A percentile compares a stretch with the other conserved stretches of the same genome.
Evolutionary conservation across 1,139 yeast species (phyloP).

Genomic region (Lodderomyces orthopsilosis): DNA sequence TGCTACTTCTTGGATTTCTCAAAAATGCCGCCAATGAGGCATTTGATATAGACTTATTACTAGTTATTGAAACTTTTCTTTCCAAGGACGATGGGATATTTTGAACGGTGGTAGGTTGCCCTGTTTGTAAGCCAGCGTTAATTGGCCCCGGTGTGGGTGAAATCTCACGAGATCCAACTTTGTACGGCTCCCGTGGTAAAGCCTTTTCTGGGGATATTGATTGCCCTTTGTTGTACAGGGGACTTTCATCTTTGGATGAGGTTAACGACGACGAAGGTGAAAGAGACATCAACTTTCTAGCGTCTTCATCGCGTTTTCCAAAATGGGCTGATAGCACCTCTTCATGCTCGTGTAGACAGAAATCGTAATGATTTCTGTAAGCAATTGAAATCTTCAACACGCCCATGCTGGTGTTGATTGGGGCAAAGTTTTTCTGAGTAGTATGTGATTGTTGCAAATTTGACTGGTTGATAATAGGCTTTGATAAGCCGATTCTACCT

Average conservation of each 20-base stretch:
- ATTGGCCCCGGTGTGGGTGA: slow-evolving; percentile 38
- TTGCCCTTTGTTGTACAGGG: slow-evolving; percentile 13
- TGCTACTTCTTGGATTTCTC: slow-evolving; percentile 45
- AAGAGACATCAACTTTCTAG: slow-evolving; percentile 16
- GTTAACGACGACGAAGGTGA: slow-evolving; percentile 28
- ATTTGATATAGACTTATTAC: slow-evolving; percentile 51
- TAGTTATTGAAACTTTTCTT: slow-evolving; percentile 42
- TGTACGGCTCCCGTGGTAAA: slow-evolving; percentile 48
- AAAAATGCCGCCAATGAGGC: slow-evolving; percentile 55
- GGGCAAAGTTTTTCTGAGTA: slow-evolving; percentile 59
- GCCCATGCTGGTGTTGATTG: slow-evolving; percentile 75
- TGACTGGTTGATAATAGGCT: slow-evolving; percentile 50
- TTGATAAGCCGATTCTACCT: slow-evolving; percentile 82
- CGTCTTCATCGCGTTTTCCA: slow-evolving; percentile 13
- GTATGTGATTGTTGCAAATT: slow-evolving; percentile 49
- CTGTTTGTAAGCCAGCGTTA: slow-evolving; percentile 25
- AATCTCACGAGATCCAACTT: slow-evolving; percentile 57
- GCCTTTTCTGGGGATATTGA: slow-evolving; percentile 18
- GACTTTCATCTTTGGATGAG: slow-evolving; percentile 13
- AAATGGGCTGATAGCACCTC: slow-evolving; percentile 61
- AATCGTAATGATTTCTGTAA: slow-evolving; percentile 69
- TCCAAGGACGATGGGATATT: slow-evolving; percentile 28
- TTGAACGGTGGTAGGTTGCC: slow-evolving; percentile 13
- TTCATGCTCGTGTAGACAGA: slow-evolving; percentile 66
- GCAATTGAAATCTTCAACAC: slow-evolving; percentile 71